Percentiles rank a stretch among this genome's conserved stretches.
These are phyloP conservation scores for Zea mays DNA, from an alignment of 176 grass and related monocot genomes.

Conservation along the genomic window DNA sequence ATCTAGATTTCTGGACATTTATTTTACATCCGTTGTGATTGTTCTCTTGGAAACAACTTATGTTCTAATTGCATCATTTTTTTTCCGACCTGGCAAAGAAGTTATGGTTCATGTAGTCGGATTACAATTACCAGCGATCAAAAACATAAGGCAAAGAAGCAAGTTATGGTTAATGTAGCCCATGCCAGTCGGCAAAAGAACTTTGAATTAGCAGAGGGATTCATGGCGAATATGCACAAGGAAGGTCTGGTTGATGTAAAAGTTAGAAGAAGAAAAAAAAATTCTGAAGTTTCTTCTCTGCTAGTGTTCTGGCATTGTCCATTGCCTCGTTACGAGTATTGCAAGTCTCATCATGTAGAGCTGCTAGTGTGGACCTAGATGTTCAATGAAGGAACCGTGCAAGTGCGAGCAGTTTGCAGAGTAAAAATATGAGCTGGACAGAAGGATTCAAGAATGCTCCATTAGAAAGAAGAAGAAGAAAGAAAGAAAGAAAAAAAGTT, in stretches of 20 bases:
- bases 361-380: background rate
- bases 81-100: no score
- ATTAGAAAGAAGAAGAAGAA: background rate
- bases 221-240: background rate
- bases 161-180: background rate
- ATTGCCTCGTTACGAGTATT: background rate
- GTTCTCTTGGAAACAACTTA: background rate
- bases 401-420: background rate
- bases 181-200: background rate
- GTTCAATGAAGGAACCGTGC: background rate
- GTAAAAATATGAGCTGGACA: background rate
- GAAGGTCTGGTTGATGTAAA: background rate
- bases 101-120: no score
- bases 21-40: background rate
- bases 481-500: background rate
- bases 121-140: background rate
- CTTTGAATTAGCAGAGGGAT: background rate
- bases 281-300: background rate
- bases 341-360: background rate
- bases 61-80: background rate
- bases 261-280: background rate
- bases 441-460: background rate
- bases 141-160: background rate
- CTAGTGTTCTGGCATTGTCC: background rate
- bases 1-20: conserved; percentile 8